Conservation (phyloP, 306 rosid species). For the Herpetospermum pedunculosum region DNA sequence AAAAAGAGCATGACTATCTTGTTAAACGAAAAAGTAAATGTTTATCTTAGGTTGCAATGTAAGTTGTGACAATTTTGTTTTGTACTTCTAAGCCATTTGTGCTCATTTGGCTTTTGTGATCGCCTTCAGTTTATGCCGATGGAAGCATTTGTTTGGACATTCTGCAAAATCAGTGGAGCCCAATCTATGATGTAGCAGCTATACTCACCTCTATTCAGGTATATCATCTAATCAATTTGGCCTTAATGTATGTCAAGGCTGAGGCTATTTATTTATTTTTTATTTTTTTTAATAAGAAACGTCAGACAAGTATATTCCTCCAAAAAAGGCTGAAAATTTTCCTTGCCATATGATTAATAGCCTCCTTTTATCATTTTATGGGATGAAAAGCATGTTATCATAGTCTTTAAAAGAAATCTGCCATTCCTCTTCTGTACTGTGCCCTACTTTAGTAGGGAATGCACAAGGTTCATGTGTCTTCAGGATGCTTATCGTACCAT, state of each 20-base stretch:
- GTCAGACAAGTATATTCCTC: too few relatives aligned
- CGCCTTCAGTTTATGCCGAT: conserved; percentile 75
- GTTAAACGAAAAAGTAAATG: not conserved
- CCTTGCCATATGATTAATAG: not conserved
- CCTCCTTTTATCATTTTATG: not conserved
- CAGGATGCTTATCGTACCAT: not conserved
- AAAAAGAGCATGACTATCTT: not conserved
- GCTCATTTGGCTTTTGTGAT: not conserved
- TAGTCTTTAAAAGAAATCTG: not conserved
- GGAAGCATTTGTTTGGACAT: conserved; percentile 97
- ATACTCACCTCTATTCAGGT: conserved; percentile 98
- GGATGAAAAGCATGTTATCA: not conserved
- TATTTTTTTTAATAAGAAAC: too few relatives aligned
- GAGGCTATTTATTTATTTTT: too few relatives aligned
- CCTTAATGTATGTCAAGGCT: not conserved
- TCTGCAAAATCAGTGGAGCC: conserved; percentile 97
- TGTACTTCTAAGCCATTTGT: not conserved
- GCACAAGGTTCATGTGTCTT: conserved; percentile 1
- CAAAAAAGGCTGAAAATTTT: too few relatives aligned
- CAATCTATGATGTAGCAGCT: conserved; percentile 94
- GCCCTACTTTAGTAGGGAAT: not conserved
- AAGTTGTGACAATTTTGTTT: not conserved
- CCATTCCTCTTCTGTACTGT: not conserved
- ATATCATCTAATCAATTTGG: conserved; percentile 19
- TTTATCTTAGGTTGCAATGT: not conserved